Conservation (phyloP, 1,284 basidiomycete genomes). For the Volvariella surrecta region DNA sequence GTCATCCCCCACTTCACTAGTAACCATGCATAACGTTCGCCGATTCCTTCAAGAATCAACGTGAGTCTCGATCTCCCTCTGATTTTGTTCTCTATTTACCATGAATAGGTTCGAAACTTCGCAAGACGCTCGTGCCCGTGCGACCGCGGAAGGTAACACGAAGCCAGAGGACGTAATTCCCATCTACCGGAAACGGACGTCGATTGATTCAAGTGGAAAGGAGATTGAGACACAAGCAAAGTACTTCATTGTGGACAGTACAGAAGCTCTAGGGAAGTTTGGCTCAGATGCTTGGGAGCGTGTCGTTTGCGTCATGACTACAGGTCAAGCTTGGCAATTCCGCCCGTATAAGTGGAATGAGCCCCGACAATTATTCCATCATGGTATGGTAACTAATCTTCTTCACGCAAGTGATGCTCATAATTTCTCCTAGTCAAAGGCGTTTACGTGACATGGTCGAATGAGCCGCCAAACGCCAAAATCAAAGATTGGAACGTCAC, state of each 20-base stretch:
- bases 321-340: conserved; percentile 98
- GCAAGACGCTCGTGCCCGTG: conserved; percentile 61
- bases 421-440: conserved; percentile 65
- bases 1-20: conserved; percentile 88
- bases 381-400: conserved; percentile 51
- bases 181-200: conserved; percentile 70
- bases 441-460: conserved; percentile 87
- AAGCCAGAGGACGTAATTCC: conserved; percentile 80
- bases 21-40: conserved; percentile 98
- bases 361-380: conserved; percentile 85
- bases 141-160: conserved; percentile 62
- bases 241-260: conserved; percentile 85
- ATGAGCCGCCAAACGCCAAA: conserved; percentile 81
- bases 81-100: neutral
- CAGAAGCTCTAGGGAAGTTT: conserved; percentile 88
- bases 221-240: conserved; percentile 33
- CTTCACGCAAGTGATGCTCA: neutral
- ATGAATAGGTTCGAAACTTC: conserved; percentile 70
- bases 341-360: conserved; percentile 94
- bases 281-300: conserved; percentile 91
- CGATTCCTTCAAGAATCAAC: conserved; percentile 85
- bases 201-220: conserved; percentile 44
- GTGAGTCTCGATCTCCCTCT: conserved; percentile 33
- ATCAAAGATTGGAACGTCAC: conserved; percentile 97
- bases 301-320: conserved; percentile 95